These are phyloP conservation scores for Wickerhamomyces bovis DNA, from an alignment of 805 yeast species.

Conservation along the genomic window DNA sequence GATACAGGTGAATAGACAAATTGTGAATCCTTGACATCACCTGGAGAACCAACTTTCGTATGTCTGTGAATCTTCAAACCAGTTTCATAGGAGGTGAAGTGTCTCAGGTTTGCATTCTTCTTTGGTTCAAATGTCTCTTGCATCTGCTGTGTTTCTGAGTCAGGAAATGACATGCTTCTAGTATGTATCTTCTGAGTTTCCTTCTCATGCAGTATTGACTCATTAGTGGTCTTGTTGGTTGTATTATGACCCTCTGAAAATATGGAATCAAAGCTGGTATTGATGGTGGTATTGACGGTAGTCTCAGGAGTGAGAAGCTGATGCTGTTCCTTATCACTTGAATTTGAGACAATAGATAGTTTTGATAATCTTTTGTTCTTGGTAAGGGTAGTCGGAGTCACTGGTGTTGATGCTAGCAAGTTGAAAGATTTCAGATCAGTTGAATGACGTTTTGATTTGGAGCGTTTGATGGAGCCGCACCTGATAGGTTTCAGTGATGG, in stretches of 20 bases:
- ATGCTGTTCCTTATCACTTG: background rate
- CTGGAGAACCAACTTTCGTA: slow-evolving; percentile 4
- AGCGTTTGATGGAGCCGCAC: slow-evolving; percentile 9
- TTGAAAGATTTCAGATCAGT: slow-evolving; percentile 5
- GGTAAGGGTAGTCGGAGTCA: background rate
- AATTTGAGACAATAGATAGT: background rate
- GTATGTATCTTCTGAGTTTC: background rate
- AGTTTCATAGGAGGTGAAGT: slow-evolving; percentile 23
- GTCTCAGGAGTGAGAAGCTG: slow-evolving; percentile 14
- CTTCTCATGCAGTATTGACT: background rate
- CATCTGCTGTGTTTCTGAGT: background rate
- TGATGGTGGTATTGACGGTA: slow-evolving; percentile 1
- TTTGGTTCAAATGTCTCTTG: background rate
- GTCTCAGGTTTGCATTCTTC: slow-evolving; percentile 15
- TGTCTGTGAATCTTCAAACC: slow-evolving; percentile 13
- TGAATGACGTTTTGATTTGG: slow-evolving; percentile 1
- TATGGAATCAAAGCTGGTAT: background rate
- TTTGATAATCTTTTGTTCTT: slow-evolving; percentile 2
- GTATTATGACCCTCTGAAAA: background rate
- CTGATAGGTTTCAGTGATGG: slow-evolving; percentile 13
- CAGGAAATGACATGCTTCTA: slow-evolving; percentile 9
- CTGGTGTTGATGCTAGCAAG: slow-evolving; percentile 1
- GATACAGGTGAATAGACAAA: slow-evolving; percentile 9
- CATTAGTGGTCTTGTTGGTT: background rate
- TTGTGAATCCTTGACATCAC: slow-evolving; percentile 12